Evolutionary conservation across 2,329 filamentous ascomycete genomes (phyloP), one percentile per base, ranked within the genome.

Genomic region (Tolypocladium capitatum): DNA sequence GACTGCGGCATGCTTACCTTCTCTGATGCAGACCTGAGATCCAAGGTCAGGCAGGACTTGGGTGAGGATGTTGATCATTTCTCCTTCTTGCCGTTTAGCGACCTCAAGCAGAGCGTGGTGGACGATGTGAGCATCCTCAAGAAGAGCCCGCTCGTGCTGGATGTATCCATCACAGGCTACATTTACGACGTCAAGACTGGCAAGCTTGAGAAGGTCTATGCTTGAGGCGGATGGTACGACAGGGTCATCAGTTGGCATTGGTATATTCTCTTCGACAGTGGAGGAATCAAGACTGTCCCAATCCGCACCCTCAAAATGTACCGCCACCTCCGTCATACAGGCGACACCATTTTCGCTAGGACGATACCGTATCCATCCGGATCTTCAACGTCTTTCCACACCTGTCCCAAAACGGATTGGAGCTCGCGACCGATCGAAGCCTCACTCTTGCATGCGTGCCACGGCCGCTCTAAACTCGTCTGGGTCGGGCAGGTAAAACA

Each of bases 131-230:
- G 66, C 43, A 78, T 78, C 53, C 58, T 92, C 53, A 78, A 74
- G 62, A 69, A 62, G 45, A 76, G 71, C 43, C 74, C 74, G 47
- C 68, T 83, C 16, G 70, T 90, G 5, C 68, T 81, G 20, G 70
- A 80, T 27, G 73, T 86, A 4, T 65, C 66, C 0, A 71, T 90
- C 42, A 84, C 76, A 6, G 86, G 86, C 1, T 91, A 84, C 77
- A 66, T 90, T 2, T 90, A 89, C 65, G 81, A 89, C 56, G 83
- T 90, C 38, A 79, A 86, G 68, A 87, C 77, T 1, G 86, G 85
- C 0, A 81, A 71, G 62, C 61, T 67, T 47, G 56, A 62, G 40
- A 57, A 58, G 47, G 57, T 66, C 3, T 24, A n/a, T 3, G 9
- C 18, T 41, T 41, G 38, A 41, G 9, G 8, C 4, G 3, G 4